phyloP scores from a whole-genome alignment of 1,284 basidiomycete species.

The Irpex lacteus region DNA sequence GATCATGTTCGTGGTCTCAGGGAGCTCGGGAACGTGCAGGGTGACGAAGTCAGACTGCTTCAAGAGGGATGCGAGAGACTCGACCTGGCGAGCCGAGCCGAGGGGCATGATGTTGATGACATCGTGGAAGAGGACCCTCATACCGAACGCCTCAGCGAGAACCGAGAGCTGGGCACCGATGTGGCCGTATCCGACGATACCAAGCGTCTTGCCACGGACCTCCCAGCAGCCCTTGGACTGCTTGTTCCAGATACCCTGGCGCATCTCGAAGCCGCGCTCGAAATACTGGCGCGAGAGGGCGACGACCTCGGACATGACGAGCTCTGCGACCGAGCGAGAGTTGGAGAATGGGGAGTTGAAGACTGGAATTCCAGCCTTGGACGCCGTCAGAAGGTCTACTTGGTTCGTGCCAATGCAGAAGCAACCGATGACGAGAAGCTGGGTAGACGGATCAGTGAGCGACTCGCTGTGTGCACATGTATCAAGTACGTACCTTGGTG shows the following conservation, averaged over 20 bases:
- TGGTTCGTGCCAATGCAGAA: conserved; percentile 99
- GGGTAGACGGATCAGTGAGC: conserved; percentile 12
- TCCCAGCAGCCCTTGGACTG: conserved; percentile 99
- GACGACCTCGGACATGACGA: conserved; percentile 94
- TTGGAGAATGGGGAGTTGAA: conserved; percentile 99
- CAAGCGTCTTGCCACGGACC: conserved; percentile 95
- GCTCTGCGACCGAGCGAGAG: conserved; percentile 97
- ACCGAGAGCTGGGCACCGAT: conserved; percentile 98
- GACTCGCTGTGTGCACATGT: not conserved
- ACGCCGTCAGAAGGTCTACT: conserved; percentile 87
- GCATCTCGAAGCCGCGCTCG: conserved; percentile 88
- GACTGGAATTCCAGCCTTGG: conserved; percentile 90
- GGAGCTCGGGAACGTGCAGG: conserved; percentile 94
- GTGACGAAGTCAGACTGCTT: conserved; percentile 89
- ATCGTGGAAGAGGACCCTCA: conserved; percentile 96
- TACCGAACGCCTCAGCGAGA: conserved; percentile 94
- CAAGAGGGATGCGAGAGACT: conserved; percentile 80
- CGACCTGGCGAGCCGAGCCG: conserved; percentile 89
- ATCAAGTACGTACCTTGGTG: conserved; percentile 51
- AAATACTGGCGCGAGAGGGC: conserved; percentile 93
- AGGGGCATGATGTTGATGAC: conserved; percentile 98
- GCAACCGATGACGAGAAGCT: conserved; percentile 97
- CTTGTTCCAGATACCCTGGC: conserved; percentile 96
- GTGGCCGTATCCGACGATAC: conserved; percentile 98
- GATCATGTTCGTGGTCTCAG: conserved; percentile 97